phyloP scores from a whole-genome alignment of 495 filamentous ascomycete genomes.

The Tricharina praecox region DNA sequence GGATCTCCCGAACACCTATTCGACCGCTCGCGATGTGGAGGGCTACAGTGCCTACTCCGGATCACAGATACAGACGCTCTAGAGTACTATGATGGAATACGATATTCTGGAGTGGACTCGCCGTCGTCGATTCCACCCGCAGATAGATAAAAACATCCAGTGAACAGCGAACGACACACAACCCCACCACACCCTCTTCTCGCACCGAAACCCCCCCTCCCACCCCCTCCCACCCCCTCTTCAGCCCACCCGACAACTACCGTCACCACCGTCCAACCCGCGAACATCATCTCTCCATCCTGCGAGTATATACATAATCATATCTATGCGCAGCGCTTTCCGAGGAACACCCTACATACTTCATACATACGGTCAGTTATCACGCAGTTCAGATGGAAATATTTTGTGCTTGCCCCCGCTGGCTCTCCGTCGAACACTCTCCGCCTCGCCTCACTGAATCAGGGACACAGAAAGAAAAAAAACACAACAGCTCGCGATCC shows the following conservation, averaged over 20 bases:
- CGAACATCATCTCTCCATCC: background rate
- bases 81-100: too few relatives aligned
- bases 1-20: too few relatives aligned
- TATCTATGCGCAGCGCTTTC: background rate
- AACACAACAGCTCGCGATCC: background rate
- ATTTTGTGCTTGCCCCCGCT: background rate
- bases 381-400: background rate
- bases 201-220: background rate
- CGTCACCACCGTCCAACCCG: background rate
- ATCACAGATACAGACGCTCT: too few relatives aligned
- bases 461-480: background rate
- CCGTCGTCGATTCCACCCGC: too few relatives aligned
- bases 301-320: too few relatives aligned
- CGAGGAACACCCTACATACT: too few relatives aligned
- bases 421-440: background rate
- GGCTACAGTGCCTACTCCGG: too few relatives aligned
- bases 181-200: too few relatives aligned
- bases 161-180: too few relatives aligned
- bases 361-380: constrained; percentile 1
- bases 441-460: background rate
- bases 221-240: background rate
- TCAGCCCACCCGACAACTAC: background rate
- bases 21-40: too few relatives aligned
- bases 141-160: too few relatives aligned
- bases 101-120: too few relatives aligned